Evolutionary conservation across 108 stramenopile species (phyloP).

Genomic region (Nitzschia sp.): DNA sequence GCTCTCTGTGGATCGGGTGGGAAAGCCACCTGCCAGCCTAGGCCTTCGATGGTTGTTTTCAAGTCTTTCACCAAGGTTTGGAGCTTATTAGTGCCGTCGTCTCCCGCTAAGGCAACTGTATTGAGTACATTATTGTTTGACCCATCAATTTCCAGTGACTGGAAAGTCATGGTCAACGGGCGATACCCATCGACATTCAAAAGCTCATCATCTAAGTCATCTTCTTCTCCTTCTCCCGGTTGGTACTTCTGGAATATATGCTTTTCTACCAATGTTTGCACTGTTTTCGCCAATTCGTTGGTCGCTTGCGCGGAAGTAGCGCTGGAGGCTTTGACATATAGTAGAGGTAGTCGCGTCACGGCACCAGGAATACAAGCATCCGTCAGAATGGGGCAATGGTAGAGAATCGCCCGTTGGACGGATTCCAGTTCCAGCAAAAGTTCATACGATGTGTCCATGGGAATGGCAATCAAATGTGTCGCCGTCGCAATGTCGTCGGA

Average conservation of each 20-base stretch:
- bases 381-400: constrained; percentile 76
- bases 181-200: constrained; percentile 31
- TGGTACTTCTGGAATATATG: constrained; percentile 21
- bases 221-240: constrained; percentile 6
- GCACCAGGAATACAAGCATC: constrained; percentile 73
- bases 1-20: constrained; percentile 52
- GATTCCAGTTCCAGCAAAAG: constrained; percentile 70
- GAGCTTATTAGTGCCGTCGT: constrained; percentile 24
- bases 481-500: constrained; percentile 2
- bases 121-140: constrained; percentile 62
- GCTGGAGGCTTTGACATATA: constrained; percentile 53
- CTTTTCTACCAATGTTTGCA: constrained; percentile 43
- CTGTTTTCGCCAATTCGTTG: constrained; percentile 35
- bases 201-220: constrained; percentile 11
- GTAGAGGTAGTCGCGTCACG: constrained; percentile 59
- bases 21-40: constrained; percentile 51
- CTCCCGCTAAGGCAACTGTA: constrained; percentile 40
- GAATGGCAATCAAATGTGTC: constrained; percentile 80
- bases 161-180: constrained; percentile 70
- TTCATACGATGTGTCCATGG: constrained; percentile 70
- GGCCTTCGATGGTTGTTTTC: constrained; percentile 44
- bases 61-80: constrained; percentile 45
- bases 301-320: constrained; percentile 24
- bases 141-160: constrained; percentile 77
- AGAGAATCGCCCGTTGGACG: constrained; percentile 74